Evolutionary conservation across 2,329 filamentous ascomycete genomes (phyloP), one percentile per base, ranked within the genome.

Genomic region (Didymella arachidicola): DNA sequence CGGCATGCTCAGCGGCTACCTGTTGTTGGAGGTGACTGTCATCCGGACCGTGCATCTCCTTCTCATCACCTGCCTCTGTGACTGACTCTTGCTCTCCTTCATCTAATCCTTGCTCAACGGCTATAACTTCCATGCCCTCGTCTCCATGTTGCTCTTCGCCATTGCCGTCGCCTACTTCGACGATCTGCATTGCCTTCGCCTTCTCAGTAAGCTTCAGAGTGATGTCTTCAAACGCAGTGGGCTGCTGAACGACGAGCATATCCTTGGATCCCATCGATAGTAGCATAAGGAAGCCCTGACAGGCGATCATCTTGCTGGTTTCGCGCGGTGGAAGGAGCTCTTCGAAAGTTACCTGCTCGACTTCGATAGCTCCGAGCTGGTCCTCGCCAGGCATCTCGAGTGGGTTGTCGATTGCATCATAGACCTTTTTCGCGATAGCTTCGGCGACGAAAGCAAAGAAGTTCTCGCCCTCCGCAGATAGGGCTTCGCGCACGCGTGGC

Each of bases 241-340:
- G 76, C 76, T 96, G 92, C 61, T 83, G 77, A 5, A 93, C 86
- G 18, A 78, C 72, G 43, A 94, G 78, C 54, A 84, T 74, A 2
- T 83, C 83, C 76, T 88, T 91, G 2, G 87, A 92, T 6, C 72
- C 73, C 1, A 78, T 65, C 3, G 65, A 59, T 11, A 79, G 64
- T 5, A 80, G 72, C 66, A 76, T 73, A 57, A 83, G 64, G 57
- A 82, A 61, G 10, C 75, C 75, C 64, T 79, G 79, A 30, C 90
- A 78, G 90, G 86, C 71, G 92, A 89, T 87, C 29, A 85, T 79
- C 34, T 80, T 83, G 41, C 74, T 80, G 29, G 84, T 86, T 41
- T 80, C 77, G 10, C 71, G 70, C 0, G 86, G 83, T n/a, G 85
- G 81, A 43, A 95, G 85, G 10, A 97, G 78, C 47, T 86, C 79